phyloP scores from a whole-genome alignment of 1,139 yeast genomes.

The Pichiaceae sp. region DNA sequence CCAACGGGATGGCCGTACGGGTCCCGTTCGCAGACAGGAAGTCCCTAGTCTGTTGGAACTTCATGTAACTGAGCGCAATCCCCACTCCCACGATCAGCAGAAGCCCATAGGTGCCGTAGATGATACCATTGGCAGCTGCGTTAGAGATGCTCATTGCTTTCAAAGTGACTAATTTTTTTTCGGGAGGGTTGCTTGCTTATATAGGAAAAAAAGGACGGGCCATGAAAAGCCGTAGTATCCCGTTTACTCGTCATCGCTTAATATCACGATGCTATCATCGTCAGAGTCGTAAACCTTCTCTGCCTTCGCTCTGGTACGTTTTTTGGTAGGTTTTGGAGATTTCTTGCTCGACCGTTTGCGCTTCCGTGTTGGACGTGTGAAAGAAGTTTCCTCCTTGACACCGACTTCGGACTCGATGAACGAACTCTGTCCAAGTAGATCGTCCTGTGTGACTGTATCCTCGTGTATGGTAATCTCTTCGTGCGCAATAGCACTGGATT shows the following conservation, averaged over 20 bases:
- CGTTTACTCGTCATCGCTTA: slow-evolving; percentile 6
- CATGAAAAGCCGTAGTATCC: too few species aligned
- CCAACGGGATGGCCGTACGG: slow-evolving; percentile 70
- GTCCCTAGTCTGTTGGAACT: slow-evolving; percentile 32
- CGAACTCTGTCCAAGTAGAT: too few species aligned
- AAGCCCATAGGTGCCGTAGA: slow-evolving; percentile 64
- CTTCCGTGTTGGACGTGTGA: too few species aligned
- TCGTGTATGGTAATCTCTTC: too few species aligned
- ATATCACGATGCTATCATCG: slow-evolving; percentile 5
- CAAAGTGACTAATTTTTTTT: not conserved
- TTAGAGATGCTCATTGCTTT: slow-evolving; percentile 28
- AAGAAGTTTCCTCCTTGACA: too few species aligned
- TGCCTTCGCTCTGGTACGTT: not conserved
- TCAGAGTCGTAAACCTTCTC: slow-evolving; percentile 1
- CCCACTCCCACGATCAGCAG: slow-evolving; percentile 53
- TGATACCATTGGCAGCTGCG: slow-evolving; percentile 66
- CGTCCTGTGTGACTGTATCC: too few species aligned
- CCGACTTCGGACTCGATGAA: too few species aligned
- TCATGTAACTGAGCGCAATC: slow-evolving; percentile 39
- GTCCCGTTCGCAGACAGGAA: slow-evolving; percentile 76
- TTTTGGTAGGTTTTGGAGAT: too few species aligned
- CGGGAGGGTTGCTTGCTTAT: not conserved
- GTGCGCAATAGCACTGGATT: too few species aligned
- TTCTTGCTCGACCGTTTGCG: too few species aligned
- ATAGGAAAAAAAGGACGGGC: not conserved